phyloP scores from a whole-genome alignment of 2,329 filamentous ascomycete species.

The Monilinia polystroma region DNA sequence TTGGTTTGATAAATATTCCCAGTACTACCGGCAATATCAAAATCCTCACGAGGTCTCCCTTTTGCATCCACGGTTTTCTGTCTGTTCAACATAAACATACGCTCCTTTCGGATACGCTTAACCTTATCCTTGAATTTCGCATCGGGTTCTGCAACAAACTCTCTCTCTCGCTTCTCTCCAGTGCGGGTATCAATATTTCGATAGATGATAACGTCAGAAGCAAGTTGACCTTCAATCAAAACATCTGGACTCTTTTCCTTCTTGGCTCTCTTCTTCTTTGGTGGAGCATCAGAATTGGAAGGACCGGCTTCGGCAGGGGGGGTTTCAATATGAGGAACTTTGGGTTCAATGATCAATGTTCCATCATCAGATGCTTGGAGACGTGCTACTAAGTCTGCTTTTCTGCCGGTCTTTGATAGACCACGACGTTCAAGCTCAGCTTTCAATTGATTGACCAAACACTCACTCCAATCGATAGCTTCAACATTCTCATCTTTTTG shows the following conservation, averaged over 20 bases:
- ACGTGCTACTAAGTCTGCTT: constrained; percentile 68
- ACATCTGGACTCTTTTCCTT: constrained; percentile 22
- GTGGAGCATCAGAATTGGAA: constrained; percentile 15
- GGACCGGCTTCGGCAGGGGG: not conserved
- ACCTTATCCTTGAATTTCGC: constrained; percentile 28
- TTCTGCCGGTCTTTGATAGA: constrained; percentile 64
- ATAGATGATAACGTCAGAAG: constrained; percentile 19
- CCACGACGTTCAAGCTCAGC: constrained; percentile 69
- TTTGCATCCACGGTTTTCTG: constrained; percentile 18
- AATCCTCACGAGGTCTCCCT: constrained; percentile 25
- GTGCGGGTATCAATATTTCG: constrained; percentile 17
- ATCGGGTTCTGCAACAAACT: constrained; percentile 27
- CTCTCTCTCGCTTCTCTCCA: constrained; percentile 25
- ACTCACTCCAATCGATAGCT: constrained; percentile 46
- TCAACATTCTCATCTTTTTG: constrained; percentile 14
- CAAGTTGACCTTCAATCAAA: constrained; percentile 26
- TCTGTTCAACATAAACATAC: constrained; percentile 32
- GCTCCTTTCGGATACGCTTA: constrained; percentile 29
- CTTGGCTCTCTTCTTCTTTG: constrained; percentile 21
- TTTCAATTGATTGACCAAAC: constrained; percentile 71
- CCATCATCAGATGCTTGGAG: constrained; percentile 45
- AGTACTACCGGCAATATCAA: constrained; percentile 31
- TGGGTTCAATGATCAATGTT: not conserved
- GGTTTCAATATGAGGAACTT: not conserved
- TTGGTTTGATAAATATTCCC: constrained; percentile 28